Percentiles rank a stretch among this genome's conserved stretches.
Evolutionary conservation across 78 protist species (phyloP).

Genomic region (Dictyostelium firmibasis): DNA sequence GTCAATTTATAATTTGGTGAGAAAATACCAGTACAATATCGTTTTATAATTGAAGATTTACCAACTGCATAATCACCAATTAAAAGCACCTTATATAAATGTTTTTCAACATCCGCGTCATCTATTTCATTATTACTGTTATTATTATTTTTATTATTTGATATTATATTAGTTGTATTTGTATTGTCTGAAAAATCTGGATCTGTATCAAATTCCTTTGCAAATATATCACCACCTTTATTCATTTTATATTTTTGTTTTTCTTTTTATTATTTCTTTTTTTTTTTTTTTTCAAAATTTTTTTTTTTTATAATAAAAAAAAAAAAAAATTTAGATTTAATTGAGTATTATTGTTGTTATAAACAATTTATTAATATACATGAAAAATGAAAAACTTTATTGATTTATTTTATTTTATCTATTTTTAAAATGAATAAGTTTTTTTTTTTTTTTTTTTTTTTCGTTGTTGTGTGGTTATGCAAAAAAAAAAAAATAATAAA

Average conservation of each 20-base stretch:
- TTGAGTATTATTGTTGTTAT: too few species aligned
- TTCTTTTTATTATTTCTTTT: not conserved
- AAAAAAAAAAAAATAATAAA: too few species aligned
- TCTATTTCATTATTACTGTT: not conserved
- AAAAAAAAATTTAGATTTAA: not conserved
- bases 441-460: too few species aligned
- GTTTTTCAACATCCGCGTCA: not conserved
- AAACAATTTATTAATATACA: too few species aligned
- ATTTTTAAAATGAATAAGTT: too few species aligned
- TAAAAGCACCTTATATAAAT: conserved; percentile 68
- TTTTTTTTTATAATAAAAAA: not conserved
- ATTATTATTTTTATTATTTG: not conserved
- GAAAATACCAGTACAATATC: conserved; percentile 83
- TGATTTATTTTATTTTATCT: not conserved
- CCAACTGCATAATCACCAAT: conserved; percentile 90
- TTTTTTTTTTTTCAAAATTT: not conserved
- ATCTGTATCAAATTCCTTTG: not conserved
- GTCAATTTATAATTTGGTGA: conserved; percentile 88
- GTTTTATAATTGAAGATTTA: conserved; percentile 77
- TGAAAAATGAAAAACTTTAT: too few species aligned
- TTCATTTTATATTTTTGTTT: not conserved
- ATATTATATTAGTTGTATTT: not conserved
- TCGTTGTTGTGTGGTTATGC: not conserved
- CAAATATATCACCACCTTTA: not conserved
- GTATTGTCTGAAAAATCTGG: not conserved